Evolutionary conservation across 2,329 filamentous ascomycete species (phyloP).

Genomic region (Calonectria pseudoreteaudii): DNA sequence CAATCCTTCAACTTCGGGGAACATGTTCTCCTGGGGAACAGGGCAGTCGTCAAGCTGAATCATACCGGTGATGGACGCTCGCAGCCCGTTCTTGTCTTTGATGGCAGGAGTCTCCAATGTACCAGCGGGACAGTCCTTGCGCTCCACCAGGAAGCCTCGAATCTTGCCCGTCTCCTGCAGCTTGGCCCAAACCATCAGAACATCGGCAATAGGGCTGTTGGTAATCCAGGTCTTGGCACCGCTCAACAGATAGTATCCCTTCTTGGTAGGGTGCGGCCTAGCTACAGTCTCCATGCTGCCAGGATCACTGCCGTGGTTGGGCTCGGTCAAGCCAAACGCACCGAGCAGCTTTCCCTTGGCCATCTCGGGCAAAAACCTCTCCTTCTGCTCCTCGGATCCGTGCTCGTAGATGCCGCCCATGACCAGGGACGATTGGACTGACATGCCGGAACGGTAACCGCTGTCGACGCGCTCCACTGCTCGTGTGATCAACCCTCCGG

Average conservation of each 20-base stretch:
- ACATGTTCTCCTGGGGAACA: constrained; percentile 92
- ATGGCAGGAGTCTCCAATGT: constrained; percentile 92
- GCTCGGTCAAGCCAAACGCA: constrained; percentile 91
- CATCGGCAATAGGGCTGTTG: constrained; percentile 89
- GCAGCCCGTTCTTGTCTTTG: constrained; percentile 94
- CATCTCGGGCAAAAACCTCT: constrained; percentile 83
- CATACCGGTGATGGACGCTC: constrained; percentile 97
- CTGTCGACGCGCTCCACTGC: constrained; percentile 93
- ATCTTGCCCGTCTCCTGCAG: constrained; percentile 93
- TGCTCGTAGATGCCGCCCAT: constrained; percentile 95
- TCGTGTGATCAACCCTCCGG: constrained; percentile 88
- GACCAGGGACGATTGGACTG: constrained; percentile 90
- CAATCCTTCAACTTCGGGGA: constrained; percentile 88
- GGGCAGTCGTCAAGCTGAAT: constrained; percentile 94
- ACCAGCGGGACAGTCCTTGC: constrained; percentile 84
- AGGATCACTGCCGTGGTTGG: constrained; percentile 92
- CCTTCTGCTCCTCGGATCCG: constrained; percentile 87
- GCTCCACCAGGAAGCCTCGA: constrained; percentile 89
- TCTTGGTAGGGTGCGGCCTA: constrained; percentile 85
- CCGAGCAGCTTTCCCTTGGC: constrained; percentile 86
- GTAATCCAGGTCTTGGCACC: constrained; percentile 97
- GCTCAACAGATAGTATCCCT: constrained; percentile 82
- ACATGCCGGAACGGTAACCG: constrained; percentile 93
- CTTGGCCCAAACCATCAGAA: constrained; percentile 93
- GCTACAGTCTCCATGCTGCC: constrained; percentile 91